Evolutionary conservation across 176 grass and related monocot species (phyloP).

Genomic region (Oryza nivara): DNA sequence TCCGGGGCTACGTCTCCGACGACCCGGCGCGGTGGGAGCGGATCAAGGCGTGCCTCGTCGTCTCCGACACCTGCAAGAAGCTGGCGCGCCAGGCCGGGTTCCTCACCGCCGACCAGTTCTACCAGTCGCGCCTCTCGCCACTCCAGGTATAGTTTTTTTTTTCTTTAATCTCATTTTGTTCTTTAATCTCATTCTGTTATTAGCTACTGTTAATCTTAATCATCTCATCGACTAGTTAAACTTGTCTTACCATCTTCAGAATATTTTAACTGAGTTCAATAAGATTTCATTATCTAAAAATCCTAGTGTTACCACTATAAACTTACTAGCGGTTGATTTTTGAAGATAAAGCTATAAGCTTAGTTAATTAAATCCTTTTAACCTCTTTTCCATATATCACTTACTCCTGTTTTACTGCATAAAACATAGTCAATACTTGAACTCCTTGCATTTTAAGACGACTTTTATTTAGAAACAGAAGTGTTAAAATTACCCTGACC

Average conservation of each 20-base stretch:
- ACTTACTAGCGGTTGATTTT: not conserved
- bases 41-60: conserved; percentile 69
- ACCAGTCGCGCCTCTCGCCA: conserved; percentile 63
- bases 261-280: too few species aligned
- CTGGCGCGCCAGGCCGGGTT: conserved; percentile 39
- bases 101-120: conserved; percentile 66
- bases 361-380: too few species aligned
- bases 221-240: not conserved
- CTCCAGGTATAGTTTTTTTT: conserved; percentile 54
- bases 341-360: too few species aligned
- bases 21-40: conserved; percentile 54
- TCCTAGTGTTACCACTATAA: not conserved
- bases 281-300: too few species aligned
- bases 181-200: not conserved
- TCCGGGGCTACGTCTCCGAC: conserved; percentile 66
- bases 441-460: too few species aligned
- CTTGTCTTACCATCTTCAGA: not conserved
- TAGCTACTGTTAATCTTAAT: too few species aligned
- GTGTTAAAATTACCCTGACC: not conserved
- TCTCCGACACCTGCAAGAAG: conserved; percentile 79
- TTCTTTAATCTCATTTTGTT: not conserved
- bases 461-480: too few species aligned
- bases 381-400: too few species aligned
- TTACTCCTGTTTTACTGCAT: too few species aligned
- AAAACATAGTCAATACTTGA: too few species aligned